These are phyloP conservation scores for Nephelium lappaceum DNA, from an alignment of 345 rosid species.

Conservation along the genomic window DNA sequence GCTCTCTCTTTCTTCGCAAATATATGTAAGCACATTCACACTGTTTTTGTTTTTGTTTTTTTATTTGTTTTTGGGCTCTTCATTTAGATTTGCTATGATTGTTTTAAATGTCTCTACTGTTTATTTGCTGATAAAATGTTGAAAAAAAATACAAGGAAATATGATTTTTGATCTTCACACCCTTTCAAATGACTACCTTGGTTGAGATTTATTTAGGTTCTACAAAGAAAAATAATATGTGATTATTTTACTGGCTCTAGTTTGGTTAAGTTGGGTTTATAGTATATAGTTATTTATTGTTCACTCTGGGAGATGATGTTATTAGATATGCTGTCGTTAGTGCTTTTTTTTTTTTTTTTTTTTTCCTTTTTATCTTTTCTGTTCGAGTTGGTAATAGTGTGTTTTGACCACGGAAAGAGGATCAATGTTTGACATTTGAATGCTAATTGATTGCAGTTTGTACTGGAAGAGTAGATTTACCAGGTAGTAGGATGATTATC, in stretches of 20 bases:
- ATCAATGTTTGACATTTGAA: neutral
- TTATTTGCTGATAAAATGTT: slow-evolving; percentile 3
- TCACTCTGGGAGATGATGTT: neutral
- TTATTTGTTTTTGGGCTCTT: neutral
- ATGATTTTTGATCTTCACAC: neutral
- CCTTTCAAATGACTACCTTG: neutral
- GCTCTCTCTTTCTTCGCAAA: neutral
- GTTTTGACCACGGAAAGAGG: neutral
- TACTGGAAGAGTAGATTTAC: slow-evolving; percentile 8
- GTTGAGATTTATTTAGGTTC: neutral
- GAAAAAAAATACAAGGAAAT: neutral
- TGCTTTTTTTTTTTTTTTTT: neutral
- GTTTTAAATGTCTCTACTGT: neutral
- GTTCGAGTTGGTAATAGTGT: neutral
- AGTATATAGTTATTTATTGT: neutral
- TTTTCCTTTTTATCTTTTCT: too few relatives aligned
- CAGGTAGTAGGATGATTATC: neutral
- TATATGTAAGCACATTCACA: neutral
- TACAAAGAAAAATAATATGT: neutral
- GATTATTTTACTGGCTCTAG: neutral
- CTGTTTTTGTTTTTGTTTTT: neutral
- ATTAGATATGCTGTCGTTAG: neutral
- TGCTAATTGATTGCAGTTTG: neutral
- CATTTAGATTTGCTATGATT: neutral
- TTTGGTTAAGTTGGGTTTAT: neutral